Conservation (phyloP, 2,329 filamentous ascomycete genomes). For the Myriosclerotinia duriaeana region DNA sequence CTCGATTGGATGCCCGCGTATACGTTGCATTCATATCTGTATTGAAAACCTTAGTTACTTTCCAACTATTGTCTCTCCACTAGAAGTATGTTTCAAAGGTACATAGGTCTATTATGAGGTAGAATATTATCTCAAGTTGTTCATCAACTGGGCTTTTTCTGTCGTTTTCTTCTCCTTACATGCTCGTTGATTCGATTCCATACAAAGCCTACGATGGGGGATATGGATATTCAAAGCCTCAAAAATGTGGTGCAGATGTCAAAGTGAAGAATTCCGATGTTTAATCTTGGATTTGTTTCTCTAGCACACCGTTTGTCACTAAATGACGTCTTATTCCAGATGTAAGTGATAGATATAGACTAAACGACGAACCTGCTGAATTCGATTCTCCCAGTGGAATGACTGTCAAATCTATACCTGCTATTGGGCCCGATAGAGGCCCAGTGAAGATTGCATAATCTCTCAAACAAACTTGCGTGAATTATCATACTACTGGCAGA, state of each 20-base stretch:
- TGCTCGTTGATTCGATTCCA: too few relatives aligned
- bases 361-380: not conserved
- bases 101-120: not conserved
- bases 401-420: not conserved
- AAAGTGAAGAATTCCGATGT: not conserved
- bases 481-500: slow-evolving; percentile 20
- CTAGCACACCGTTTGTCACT: not conserved
- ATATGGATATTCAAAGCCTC: not conserved
- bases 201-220: not conserved
- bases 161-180: not conserved
- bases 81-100: not conserved
- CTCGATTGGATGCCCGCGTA: not conserved
- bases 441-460: not conserved
- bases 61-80: not conserved
- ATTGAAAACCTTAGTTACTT: not conserved
- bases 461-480: slow-evolving; percentile 10
- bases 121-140: not conserved
- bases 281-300: not conserved
- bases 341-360: not conserved
- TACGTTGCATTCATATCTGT: not conserved
- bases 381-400: not conserved
- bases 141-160: not conserved
- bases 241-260: not conserved
- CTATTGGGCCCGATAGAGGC: not conserved
- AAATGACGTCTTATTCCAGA: not conserved